Evolutionary conservation across 805 yeast genomes (phyloP), one percentile per base, ranked within the genome.

Genomic region (Sugiyamaella floridensis): DNA sequence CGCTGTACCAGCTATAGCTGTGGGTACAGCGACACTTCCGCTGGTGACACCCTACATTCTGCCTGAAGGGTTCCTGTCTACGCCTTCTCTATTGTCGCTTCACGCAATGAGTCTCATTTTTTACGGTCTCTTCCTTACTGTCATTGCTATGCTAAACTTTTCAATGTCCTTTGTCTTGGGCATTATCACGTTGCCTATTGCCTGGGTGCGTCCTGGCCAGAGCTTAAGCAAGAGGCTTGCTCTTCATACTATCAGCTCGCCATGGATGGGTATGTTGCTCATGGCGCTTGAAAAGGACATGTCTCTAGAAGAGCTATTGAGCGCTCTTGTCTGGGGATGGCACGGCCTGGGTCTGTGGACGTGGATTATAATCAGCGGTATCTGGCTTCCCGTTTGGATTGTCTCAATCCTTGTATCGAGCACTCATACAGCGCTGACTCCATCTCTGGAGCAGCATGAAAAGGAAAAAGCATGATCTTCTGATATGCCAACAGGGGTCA

Each of bases 331-430:
- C 10, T 72, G 78, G 26, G 80, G 88, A 2, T 87, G 90, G 85
- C 63, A 72, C 22, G 79, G 82, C 40, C 69, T 86, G 52, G 85
- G 85, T 52, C 83, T 86, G 54, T 89, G 96, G 92, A 86, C 96
- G 0, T 89, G 96, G 90, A 76, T 80, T 52, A 77, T 86, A 20
- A 64, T 89, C 1, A 73, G 81, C 42, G 70, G 83, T 43, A 86
- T 89, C 0, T 89, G 96, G 96, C 66, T 83, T 40, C 95, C 97
- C 2, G 76, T 82, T 4, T 92, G 98, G 98, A 44, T 81, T 2
- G 60, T 71, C 11, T 50, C 41, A 10, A 18, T 20, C 9, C 7
- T 45, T 16, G 40, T 32, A n/a, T 26, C 41, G 15, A 28, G 15
- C 43, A 40, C 34, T 18, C 22, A 34, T 4, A 9, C 43, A 10